Conservation (phyloP, 805 yeast genomes). For the Kodamaea leandrae region DNA sequence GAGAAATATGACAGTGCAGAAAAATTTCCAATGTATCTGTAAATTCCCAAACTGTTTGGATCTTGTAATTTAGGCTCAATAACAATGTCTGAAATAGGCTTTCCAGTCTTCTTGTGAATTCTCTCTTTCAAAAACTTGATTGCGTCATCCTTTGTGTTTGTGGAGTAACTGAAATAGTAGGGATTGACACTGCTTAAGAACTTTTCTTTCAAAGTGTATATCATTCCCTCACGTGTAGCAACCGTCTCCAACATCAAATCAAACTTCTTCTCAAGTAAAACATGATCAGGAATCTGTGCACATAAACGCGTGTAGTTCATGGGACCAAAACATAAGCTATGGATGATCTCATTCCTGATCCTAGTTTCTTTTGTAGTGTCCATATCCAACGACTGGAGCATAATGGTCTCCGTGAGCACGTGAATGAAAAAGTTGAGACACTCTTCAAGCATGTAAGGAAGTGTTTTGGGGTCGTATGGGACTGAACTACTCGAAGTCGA, state of each 20-base stretch:
- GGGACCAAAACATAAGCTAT: conserved; percentile 74
- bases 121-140: conserved; percentile 57
- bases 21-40: conserved; percentile 46
- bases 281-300: conserved; percentile 69
- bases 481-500: not conserved
- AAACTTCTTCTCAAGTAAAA: conserved; percentile 69
- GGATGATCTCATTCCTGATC: conserved; percentile 72
- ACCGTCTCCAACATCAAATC: conserved; percentile 45
- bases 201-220: conserved; percentile 36
- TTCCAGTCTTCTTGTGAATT: conserved; percentile 36
- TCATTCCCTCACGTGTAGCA: conserved; percentile 36
- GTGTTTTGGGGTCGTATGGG: conserved; percentile 44
- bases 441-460: conserved; percentile 75
- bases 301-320: conserved; percentile 69
- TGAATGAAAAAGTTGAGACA: conserved; percentile 66
- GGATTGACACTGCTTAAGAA: conserved; percentile 48
- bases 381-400: conserved; percentile 49
- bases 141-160: conserved; percentile 84
- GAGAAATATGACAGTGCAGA: conserved; percentile 54
- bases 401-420: conserved; percentile 63
- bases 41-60: conserved; percentile 33
- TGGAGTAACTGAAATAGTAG: conserved; percentile 70
- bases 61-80: conserved; percentile 52
- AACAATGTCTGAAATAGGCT: conserved; percentile 47
- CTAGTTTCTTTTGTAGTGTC: conserved; percentile 49